Evolutionary conservation across 306 rosid genomes (phyloP), one percentile per base, ranked within the genome.

Genomic region (Phaseolus lunatus): DNA sequence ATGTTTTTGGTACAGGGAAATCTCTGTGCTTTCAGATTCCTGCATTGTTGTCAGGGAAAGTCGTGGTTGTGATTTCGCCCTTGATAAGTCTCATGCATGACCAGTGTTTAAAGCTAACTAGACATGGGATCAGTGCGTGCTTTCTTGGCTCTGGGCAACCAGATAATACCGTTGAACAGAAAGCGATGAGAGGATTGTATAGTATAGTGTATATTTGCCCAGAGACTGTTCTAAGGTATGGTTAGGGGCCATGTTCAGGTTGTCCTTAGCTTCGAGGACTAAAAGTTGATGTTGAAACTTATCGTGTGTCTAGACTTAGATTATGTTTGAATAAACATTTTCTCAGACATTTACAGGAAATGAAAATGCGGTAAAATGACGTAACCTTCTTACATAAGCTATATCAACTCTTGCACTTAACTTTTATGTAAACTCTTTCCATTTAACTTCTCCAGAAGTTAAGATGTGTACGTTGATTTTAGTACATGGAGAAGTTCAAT

Each of bases 121-220:
- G 67, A 61, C 92, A 89, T 56, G 92, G 96, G 35, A 71, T 94
- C 73, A 89, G 90, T 75, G 93, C 97, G 54, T 94, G 98, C 82
- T 94, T 94, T 90, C 98, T 92, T 78, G 97, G 98, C 26, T 94
- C 98, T 62, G 98, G 96, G 80, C 98, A 94, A 82, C 93, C 90
- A 18, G 98, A 94, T 75, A 77, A 83, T 74, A 78, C 98, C 39
- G 89, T 90, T 62, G 98, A 94, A 81, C 83, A 80, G 75, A 92
- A 94, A 84, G 97, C 98, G 35, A 86, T 94, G 95, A 82, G 72
- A 59, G 98, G 98, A 77, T 53, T 91, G 90, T 92, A 88, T 82
- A 81, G 82, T 83, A 88, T 94, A 64, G 70, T 94, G 23, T 94
- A 94, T 83, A 82, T 90, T 61, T 94, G 98, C 70, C 98, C 98